Base-by-base conservation (phyloP, 2,329 filamentous ascomycete species). In the Ophiocordyceps camponoti-rufipedis region DNA sequence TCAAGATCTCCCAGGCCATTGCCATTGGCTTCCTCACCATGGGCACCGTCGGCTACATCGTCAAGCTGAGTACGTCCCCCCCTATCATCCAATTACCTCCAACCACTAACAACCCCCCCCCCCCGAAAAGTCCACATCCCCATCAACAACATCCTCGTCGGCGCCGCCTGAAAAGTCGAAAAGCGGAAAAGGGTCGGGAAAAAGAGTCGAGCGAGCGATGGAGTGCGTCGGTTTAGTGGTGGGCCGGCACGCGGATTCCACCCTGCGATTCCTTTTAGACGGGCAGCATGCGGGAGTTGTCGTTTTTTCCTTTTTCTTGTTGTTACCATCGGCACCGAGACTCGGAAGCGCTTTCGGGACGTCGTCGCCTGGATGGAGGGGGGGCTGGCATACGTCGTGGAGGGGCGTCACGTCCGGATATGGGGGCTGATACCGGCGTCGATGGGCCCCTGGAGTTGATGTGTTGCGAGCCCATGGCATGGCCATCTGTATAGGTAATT, bases 1-100 rank as follows among this genome's bases (percentile, higher is more conserved):
- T 66, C 45, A 62, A 63, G 51, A 60, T 68, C 47, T 67, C 63
- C 58, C 68, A 71, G 64, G 78, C 78, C 49, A 78, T 82, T 50
- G 79, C 78, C 48, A 71, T 80, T 50, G 79, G 79, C 48, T 82
- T 82, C 64, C 61, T 82, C 50, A 72, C 82, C 62, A 82, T 81
- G 78, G 78, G 78, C 50, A 74, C 75, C 43, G 78, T 82, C 47
- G 78, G 78, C 50, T 82, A 81, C 63, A 62, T 82, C 50, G 76
- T 82, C 58, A 82, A 82, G 70, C 69, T 82, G 57, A 78, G 75
- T 79, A 67, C 44, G 72, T 52, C 11, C 8, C 16, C 28, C 6
- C 40, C n/a, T 16, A n/a, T 5, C 1, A 32, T 39, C 35, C 42
- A 38, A 33, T 42, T 23, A 43, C 14, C 41, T 47, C 29, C 45